A percentile compares a stretch with the other conserved stretches of the same genome.
These are phyloP conservation scores for Chlamydomonas reinhardtii DNA, from an alignment of 163 green algal species.

Conservation along the genomic window DNA sequence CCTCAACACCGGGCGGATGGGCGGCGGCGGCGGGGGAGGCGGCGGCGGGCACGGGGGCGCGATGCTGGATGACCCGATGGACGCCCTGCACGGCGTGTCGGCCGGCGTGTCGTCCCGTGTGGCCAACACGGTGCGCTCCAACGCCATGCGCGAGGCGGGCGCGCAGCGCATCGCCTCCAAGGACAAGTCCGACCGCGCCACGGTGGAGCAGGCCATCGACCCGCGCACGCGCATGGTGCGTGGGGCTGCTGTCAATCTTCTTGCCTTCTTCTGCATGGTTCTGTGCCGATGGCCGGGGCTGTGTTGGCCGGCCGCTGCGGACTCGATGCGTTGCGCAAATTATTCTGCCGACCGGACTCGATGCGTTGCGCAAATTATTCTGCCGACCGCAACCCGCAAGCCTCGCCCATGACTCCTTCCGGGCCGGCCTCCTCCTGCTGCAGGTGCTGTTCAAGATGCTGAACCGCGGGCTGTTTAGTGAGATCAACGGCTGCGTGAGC, in stretches of 20 bases:
- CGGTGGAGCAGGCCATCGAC: constrained; percentile 93
- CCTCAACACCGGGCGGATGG: constrained; percentile 56
- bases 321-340: too few relatives aligned
- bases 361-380: too few relatives aligned
- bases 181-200: constrained; percentile 93
- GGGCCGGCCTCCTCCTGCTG: too few relatives aligned
- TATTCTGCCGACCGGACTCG: too few relatives aligned
- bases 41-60: neutral
- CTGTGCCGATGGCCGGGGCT: too few relatives aligned
- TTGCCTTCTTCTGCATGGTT: too few relatives aligned
- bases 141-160: constrained; percentile 29
- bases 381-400: too few relatives aligned
- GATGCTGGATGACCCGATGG: constrained; percentile 70
- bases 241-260: too few relatives aligned
- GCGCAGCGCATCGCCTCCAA: constrained; percentile 44
- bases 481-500: constrained; percentile 96
- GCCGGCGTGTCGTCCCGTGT: constrained; percentile 54
- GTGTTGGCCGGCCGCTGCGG: too few relatives aligned
- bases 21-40: neutral
- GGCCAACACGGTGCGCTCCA: constrained; percentile 61
- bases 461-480: constrained; percentile 92
- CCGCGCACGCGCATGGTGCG: constrained; percentile 93
- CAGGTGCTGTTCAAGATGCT: constrained; percentile 99
- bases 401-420: too few relatives aligned
- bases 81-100: constrained; percentile 63